Evolutionary conservation across 768 basidiomycete species (phyloP).

Genomic region (Boletus bicolor): DNA sequence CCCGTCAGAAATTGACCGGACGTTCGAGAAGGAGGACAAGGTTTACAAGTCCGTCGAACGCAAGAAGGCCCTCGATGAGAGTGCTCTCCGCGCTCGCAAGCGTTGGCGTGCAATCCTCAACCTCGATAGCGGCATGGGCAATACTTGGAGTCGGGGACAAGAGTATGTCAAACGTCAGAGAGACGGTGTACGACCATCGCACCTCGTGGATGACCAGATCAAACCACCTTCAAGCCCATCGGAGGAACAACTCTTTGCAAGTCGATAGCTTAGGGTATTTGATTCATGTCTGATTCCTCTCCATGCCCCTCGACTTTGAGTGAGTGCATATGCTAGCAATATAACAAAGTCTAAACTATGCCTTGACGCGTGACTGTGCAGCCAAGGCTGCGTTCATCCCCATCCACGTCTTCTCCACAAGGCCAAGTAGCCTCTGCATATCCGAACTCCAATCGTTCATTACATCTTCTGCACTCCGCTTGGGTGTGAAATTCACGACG

Average conservation of each 20-base stretch:
- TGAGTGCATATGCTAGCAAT: slow-evolving; percentile 13
- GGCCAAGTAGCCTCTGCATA: slow-evolving; percentile 84
- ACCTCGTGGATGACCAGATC: slow-evolving; percentile 48
- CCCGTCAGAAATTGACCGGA: slow-evolving; percentile 56
- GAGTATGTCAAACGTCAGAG: slow-evolving; percentile 73
- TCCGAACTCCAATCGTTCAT: slow-evolving; percentile 99
- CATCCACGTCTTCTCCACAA: slow-evolving; percentile 99
- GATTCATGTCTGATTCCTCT: not conserved
- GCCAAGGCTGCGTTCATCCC: slow-evolving; percentile 88
- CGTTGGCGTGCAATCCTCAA: slow-evolving; percentile 72
- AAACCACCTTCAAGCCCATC: slow-evolving; percentile 21
- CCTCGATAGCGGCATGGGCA: slow-evolving; percentile 35
- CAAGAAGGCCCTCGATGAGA: slow-evolving; percentile 54
- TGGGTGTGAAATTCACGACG: slow-evolving; percentile 81
- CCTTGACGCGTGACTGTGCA: slow-evolving; percentile 64
- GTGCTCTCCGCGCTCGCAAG: slow-evolving; percentile 63
- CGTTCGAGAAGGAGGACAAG: slow-evolving; percentile 60
- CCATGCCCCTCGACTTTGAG: not conserved
- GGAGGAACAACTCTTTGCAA: slow-evolving; percentile 18
- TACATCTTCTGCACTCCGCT: slow-evolving; percentile 82
- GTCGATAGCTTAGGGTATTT: slow-evolving; percentile 14
- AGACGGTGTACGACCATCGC: slow-evolving; percentile 63
- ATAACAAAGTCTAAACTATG: slow-evolving; percentile 27
- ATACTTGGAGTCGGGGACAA: slow-evolving; percentile 68
- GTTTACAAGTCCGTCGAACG: slow-evolving; percentile 58